These are phyloP conservation scores for Austroboletus novae-zelandiae DNA, from an alignment of 1,284 basidiomycete species.

Conservation along the genomic window DNA sequence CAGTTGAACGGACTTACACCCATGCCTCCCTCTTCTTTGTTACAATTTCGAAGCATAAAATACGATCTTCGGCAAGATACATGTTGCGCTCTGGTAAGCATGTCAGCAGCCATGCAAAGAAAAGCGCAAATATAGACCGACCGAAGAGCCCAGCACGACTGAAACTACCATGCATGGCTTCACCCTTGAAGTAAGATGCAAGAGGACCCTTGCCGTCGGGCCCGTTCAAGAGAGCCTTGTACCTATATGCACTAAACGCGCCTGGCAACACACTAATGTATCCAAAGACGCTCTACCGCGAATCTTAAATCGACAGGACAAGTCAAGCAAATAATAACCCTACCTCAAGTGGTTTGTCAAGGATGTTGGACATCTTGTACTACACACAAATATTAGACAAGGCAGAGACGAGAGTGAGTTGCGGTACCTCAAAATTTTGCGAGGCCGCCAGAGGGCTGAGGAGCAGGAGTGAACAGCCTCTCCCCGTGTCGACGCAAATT, in stretches of 20 bases:
- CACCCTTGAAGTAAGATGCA: conserved; percentile 90
- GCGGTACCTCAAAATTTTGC: conserved; percentile 80
- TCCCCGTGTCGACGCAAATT: conserved; percentile 83
- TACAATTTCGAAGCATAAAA: conserved; percentile 96
- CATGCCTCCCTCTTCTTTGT: conserved; percentile 86
- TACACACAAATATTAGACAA: conserved; percentile 25
- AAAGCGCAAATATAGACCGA: conserved; percentile 17
- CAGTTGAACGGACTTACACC: conserved; percentile 51
- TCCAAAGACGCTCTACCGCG: conserved; percentile 76
- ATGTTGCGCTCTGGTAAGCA: conserved; percentile 69
- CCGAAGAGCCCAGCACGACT: conserved; percentile 70
- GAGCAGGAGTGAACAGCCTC: conserved; percentile 75
- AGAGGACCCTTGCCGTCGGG: conserved; percentile 83
- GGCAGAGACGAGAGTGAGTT: neutral
- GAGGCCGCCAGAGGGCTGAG: conserved; percentile 87
- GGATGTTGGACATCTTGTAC: conserved; percentile 92
- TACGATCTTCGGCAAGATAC: conserved; percentile 93
- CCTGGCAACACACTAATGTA: conserved; percentile 90
- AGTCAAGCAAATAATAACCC: conserved; percentile 4
- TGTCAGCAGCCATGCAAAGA: conserved; percentile 8
- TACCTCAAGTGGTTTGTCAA: conserved; percentile 90
- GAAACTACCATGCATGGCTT: conserved; percentile 74
- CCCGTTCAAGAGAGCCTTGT: conserved; percentile 80
- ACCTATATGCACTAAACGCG: conserved; percentile 91
- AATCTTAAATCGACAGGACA: neutral